A percentile compares a stretch with the other conserved stretches of the same genome.
Conservation (phyloP, 345 rosid genomes). For the Anacardium occidentale region DNA sequence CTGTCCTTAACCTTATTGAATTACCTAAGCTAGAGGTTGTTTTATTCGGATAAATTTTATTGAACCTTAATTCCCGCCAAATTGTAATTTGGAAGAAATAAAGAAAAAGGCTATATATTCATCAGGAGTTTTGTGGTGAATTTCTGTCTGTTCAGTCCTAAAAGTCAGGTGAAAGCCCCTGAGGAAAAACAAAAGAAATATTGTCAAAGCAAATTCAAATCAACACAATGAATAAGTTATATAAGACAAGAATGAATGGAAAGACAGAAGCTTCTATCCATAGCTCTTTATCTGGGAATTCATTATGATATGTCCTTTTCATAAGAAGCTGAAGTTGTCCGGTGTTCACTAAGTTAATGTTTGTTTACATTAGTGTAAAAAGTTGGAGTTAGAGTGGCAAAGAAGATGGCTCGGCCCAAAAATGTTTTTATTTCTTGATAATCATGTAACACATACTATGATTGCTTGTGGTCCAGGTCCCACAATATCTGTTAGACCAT, state of each 20-base stretch:
- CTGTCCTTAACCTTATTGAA: neutral
- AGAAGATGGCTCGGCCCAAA: neutral
- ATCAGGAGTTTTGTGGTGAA: neutral
- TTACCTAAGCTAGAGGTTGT: neutral
- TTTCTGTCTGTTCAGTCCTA: neutral
- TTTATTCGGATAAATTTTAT: neutral
- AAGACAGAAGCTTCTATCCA: neutral
- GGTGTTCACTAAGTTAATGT: neutral
- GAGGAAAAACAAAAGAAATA: too few relatives aligned
- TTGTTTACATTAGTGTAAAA: neutral
- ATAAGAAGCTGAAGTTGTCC: too few relatives aligned
- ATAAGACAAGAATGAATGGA: neutral
- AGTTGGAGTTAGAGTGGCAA: constrained; percentile 1
- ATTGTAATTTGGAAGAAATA: neutral
- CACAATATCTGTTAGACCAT: constrained; percentile 80
- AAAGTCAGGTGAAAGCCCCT: neutral
- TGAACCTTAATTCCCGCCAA: neutral
- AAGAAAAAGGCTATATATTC: neutral
- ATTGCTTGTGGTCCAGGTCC: constrained; percentile 54
- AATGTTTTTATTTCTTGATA: constrained; percentile 7
- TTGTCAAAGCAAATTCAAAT: too few relatives aligned
- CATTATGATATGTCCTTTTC: neutral
- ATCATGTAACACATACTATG: constrained; percentile 1
- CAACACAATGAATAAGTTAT: neutral
- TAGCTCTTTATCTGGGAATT: neutral